These are phyloP conservation scores for Zalerion maritima DNA, from an alignment of 495 filamentous ascomycete species.

Conservation along the genomic window DNA sequence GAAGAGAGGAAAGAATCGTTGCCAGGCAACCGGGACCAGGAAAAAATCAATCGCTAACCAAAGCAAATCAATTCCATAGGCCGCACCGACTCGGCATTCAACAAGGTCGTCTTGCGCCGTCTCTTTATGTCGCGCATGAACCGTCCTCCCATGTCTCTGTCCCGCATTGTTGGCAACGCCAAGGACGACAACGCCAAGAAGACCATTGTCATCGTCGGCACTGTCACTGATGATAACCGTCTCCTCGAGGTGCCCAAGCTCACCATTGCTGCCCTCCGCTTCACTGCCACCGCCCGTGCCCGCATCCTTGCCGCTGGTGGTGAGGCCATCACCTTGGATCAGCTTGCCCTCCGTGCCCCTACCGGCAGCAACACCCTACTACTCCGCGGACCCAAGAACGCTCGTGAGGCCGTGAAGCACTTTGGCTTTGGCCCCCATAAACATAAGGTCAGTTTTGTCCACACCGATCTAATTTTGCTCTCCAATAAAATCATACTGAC, in stretches of 20 bases:
- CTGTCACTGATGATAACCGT: slow-evolving; percentile 93
- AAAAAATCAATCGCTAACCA: no score
- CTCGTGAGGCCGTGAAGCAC: slow-evolving; percentile 94
- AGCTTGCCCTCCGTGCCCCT: slow-evolving; percentile 83
- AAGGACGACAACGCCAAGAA: slow-evolving; percentile 61
- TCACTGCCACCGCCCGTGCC: slow-evolving; percentile 89
- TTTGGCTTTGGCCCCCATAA: slow-evolving; percentile 95
- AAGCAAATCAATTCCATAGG: no score
- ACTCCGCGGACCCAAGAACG: slow-evolving; percentile 91
- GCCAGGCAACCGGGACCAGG: no score
- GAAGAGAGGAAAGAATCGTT: no score
- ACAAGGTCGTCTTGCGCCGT: slow-evolving; percentile 89
- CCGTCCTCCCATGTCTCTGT: slow-evolving; percentile 87
- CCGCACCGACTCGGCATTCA: slow-evolving; percentile 92
- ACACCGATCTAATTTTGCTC: not conserved
- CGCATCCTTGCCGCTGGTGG: slow-evolving; percentile 86
- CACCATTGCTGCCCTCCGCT: slow-evolving; percentile 79
- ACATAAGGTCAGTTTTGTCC: slow-evolving; percentile 61
- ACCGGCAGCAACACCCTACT: slow-evolving; percentile 91
- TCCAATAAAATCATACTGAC: slow-evolving; percentile 14
- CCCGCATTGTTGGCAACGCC: slow-evolving; percentile 63
- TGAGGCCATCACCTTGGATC: slow-evolving; percentile 86
- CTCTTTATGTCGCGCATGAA: slow-evolving; percentile 97
- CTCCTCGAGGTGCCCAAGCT: slow-evolving; percentile 80
- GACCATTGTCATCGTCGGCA: slow-evolving; percentile 83